Evolutionary conservation across 129 eudicot genomes (phyloP), one percentile per base, ranked within the genome.

Genomic region (Apium graveolens): DNA sequence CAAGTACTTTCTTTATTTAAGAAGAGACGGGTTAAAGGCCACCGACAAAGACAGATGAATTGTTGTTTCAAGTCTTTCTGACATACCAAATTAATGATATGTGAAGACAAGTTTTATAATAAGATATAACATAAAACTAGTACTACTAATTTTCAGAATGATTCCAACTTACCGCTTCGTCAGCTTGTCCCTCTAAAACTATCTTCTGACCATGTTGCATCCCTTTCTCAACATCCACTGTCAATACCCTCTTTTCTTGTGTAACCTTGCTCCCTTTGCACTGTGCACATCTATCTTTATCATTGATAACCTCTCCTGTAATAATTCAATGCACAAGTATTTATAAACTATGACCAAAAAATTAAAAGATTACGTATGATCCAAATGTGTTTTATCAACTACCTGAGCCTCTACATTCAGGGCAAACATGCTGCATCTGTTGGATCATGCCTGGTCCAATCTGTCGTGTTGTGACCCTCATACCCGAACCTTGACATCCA

Each of bases 381-480:
- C 44, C 77, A 13, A 73, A 27, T 13, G 70, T 7, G 41, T 46
- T 62, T 32, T 3, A 46, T n/a, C 38, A 63, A 43, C 32, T 87
- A 91, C 97, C 93, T 41, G 95, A 70, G 82, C 97, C 97, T 84
- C 85, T 82, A 80, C 97, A 92, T 77, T 90, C 93, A 66, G 88
- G 55, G 81, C 97, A 92, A 29, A 73, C 87, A 80, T 89, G 91
- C 55, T 92, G 95, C 95, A 89, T 88, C 76, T 88, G 91, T 74
- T 92, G 97, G 73, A 92, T 82, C 96, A 90, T 88, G 70, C 91
- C 91, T 11, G 89, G 97, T 38, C 84, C 97, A 43, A 88, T 82
- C 81, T 88, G 89, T 62, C 93, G 69, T 12, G 78, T 86, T 57
- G 91, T 81, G 29, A 84, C 82, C 86, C 81, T 84, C 88, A 90